A percentile compares a stretch with the other conserved stretches of the same genome.
These are phyloP conservation scores for Arthrobotrys iridis DNA, from an alignment of 2,329 filamentous ascomycete species.

Conservation along the genomic window DNA sequence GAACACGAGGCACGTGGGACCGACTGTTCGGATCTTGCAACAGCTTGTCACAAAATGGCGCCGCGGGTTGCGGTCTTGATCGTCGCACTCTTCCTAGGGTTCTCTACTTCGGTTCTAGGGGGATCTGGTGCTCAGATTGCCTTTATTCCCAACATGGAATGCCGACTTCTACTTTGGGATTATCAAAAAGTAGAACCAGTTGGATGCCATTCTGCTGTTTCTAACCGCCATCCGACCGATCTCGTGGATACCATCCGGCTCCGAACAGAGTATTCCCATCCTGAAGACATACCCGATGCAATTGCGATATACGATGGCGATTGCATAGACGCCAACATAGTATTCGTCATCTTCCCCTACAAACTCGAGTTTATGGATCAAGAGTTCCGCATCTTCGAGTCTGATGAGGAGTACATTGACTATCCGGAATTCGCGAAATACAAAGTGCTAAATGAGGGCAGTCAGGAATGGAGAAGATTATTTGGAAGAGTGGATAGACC, in stretches of 20 bases:
- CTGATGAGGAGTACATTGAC: not conserved
- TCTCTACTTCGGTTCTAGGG: not conserved
- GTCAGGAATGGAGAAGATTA: not conserved
- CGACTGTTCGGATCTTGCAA: too few species aligned
- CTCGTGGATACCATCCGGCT: not conserved
- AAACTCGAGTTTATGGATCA: not conserved
- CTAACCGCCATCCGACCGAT: not conserved
- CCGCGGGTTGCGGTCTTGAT: not conserved
- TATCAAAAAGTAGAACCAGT: not conserved
- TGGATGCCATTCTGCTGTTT: not conserved
- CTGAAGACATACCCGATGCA: constrained; percentile 13
- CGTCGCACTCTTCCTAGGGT: not conserved
- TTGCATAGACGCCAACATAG: not conserved
- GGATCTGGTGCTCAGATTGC: not conserved
- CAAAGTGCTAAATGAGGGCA: constrained; percentile 11
- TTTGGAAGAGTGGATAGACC: not conserved
- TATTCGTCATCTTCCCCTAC: constrained; percentile 22
- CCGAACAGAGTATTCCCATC: not conserved
- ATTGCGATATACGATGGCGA: constrained; percentile 22
- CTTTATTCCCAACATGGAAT: not conserved
- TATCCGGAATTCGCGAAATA: constrained; percentile 3
- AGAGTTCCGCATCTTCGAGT: not conserved
- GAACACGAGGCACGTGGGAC: too few species aligned
- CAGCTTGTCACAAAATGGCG: not conserved
- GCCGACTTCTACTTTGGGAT: not conserved